Conservation (phyloP, 2,329 filamentous ascomycete species). For the Endocalyx cinctus region DNA sequence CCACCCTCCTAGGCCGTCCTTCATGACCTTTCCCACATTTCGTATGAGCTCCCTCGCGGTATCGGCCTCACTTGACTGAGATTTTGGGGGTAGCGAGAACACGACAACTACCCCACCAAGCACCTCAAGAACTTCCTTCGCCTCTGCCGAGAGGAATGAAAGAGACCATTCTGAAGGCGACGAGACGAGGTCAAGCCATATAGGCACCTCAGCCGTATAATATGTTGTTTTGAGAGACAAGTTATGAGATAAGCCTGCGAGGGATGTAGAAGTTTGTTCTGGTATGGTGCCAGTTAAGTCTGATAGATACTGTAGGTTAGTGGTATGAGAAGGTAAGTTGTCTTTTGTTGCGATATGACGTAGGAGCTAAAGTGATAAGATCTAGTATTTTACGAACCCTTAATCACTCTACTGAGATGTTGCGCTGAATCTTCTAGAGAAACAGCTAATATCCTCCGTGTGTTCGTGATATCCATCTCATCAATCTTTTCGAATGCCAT, state of each 20-base stretch:
- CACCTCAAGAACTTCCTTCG: constrained; percentile 56
- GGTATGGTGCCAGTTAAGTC: constrained; percentile 49
- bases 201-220: constrained; percentile 55
- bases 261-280: constrained; percentile 32
- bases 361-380: neutral
- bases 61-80: constrained; percentile 16
- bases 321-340: too few relatives aligned
- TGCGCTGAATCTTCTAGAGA: constrained; percentile 42
- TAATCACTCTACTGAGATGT: constrained; percentile 46
- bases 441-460: constrained; percentile 55
- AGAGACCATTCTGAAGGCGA: constrained; percentile 49
- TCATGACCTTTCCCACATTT: constrained; percentile 51
- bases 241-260: constrained; percentile 57
- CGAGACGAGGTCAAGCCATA: constrained; percentile 63
- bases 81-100: constrained; percentile 37
- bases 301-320: constrained; percentile 18
- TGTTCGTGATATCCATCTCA: constrained; percentile 46
- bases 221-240: constrained; percentile 54
- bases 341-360: too few relatives aligned
- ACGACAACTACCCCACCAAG: constrained; percentile 57
- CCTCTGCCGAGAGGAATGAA: constrained; percentile 57
- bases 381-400: constrained; percentile 36
- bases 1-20: constrained; percentile 54
- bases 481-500: constrained; percentile 16
- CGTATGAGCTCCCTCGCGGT: constrained; percentile 39